Percentiles rank a stretch among this genome's conserved stretches.
Conservation (phyloP, 129 eudicot species). For the Solidago caesia region DNA sequence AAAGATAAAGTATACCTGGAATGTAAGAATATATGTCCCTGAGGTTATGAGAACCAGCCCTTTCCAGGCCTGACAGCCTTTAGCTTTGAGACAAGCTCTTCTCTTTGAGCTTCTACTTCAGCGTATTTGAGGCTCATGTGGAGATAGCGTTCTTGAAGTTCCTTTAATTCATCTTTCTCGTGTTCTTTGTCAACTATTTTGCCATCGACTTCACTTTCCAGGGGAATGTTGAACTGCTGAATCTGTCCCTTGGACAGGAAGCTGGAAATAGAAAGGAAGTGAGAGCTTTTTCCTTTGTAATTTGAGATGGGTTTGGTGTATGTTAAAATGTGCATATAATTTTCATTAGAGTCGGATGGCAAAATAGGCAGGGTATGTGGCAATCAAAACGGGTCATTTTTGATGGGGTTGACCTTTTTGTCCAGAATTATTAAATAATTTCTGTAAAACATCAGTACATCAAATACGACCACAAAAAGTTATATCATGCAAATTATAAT, state of each 20-base stretch:
- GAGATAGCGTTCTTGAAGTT: conserved; percentile 62
- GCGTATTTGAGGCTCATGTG: conserved; percentile 77
- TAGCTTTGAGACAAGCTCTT: conserved; percentile 60
- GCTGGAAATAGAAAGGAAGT: conserved; percentile 7
- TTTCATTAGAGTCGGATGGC: background rate
- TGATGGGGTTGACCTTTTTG: too few relatives aligned
- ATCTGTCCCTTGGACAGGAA: background rate
- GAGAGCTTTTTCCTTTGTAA: conserved; percentile 1
- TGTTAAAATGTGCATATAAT: background rate
- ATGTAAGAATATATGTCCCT: background rate
- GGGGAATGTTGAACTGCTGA: background rate
- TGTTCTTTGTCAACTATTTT: conserved; percentile 21
- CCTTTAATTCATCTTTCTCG: conserved; percentile 51
- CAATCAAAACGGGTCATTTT: background rate
- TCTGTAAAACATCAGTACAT: too few relatives aligned
- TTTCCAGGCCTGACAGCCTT: conserved; percentile 51
- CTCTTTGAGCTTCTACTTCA: conserved; percentile 71
- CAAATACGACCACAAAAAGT: background rate
- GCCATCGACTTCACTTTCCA: conserved; percentile 13
- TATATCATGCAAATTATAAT: background rate
- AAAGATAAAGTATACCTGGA: conserved; percentile 22
- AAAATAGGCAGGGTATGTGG: background rate
- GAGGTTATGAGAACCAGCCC: conserved; percentile 54
- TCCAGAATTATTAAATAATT: too few relatives aligned
- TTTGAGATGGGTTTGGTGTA: background rate